A percentile compares a stretch with the other conserved stretches of the same genome.
Evolutionary conservation across 108 stramenopile species (phyloP).

Genomic region (Pseudonitzschia delicatissima): DNA sequence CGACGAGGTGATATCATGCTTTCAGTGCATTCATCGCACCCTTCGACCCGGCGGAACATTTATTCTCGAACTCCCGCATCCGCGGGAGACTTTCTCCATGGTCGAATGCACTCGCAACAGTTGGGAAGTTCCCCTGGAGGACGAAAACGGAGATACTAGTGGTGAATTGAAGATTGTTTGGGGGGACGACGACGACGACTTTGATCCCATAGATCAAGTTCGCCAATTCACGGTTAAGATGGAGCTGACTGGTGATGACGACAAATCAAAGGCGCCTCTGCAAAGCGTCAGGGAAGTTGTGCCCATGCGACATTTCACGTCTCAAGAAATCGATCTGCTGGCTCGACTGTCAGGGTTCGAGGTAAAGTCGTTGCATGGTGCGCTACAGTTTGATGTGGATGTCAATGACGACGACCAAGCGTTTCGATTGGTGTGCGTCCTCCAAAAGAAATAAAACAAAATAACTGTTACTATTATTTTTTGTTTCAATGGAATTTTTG

Average conservation of each 20-base stretch:
- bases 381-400: slow-evolving; percentile 60
- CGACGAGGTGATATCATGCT: slow-evolving; percentile 65
- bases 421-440: slow-evolving; percentile 77
- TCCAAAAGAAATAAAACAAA: slow-evolving; percentile 41
- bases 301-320: slow-evolving; percentile 76
- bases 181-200: slow-evolving; percentile 81
- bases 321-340: slow-evolving; percentile 77
- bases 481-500: neutral
- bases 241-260: slow-evolving; percentile 42
- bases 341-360: slow-evolving; percentile 62
- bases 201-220: slow-evolving; percentile 78
- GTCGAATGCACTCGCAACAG: slow-evolving; percentile 78
- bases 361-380: slow-evolving; percentile 70
- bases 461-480: neutral
- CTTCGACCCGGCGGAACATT: slow-evolving; percentile 55
- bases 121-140: slow-evolving; percentile 74
- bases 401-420: slow-evolving; percentile 72
- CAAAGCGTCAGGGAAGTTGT: slow-evolving; percentile 58
- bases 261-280: neutral
- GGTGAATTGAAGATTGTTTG: slow-evolving; percentile 76
- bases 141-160: slow-evolving; percentile 54
- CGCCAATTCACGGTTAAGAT: slow-evolving; percentile 71
- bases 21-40: slow-evolving; percentile 37
- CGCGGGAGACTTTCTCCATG: slow-evolving; percentile 76
- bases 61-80: slow-evolving; percentile 79